Conservation (phyloP, 148 eudicot species). For the Dianthus caryophyllus region DNA sequence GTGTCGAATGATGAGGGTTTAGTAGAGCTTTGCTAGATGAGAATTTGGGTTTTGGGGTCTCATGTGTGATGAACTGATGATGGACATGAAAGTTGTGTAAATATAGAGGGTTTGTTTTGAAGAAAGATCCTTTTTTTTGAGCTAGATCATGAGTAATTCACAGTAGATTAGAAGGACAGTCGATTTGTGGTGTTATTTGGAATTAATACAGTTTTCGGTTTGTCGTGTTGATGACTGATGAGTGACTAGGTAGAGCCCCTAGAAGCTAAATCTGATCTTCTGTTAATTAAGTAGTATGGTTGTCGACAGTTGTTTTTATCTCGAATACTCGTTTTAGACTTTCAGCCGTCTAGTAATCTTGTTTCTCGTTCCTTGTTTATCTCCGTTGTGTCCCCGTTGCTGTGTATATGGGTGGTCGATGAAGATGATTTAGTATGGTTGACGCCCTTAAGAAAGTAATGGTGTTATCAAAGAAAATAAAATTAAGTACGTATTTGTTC, state of each 20-base stretch:
- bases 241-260: background rate
- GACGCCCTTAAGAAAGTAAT: background rate
- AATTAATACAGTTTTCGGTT: background rate
- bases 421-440: slow-evolving; percentile 1
- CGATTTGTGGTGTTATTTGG: background rate
- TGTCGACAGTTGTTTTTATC: too few species aligned
- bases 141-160: background rate
- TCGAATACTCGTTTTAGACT: too few species aligned
- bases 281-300: too few species aligned
- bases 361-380: background rate
- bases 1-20: too few species aligned
- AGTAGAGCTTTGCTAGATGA: too few species aligned
- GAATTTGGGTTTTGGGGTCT: too few species aligned
- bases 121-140: too few species aligned
- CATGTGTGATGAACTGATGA: too few species aligned
- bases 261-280: background rate
- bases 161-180: background rate
- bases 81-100: too few species aligned
- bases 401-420: background rate
- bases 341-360: background rate
- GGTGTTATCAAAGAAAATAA: background rate
- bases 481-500: background rate
- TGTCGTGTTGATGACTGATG: background rate
- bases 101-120: too few species aligned
- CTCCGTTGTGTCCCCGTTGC: background rate